A percentile compares a stretch with the other conserved stretches of the same genome.
phyloP scores from a whole-genome alignment of 768 basidiomycete species.

The Tricholomella constricta region DNA sequence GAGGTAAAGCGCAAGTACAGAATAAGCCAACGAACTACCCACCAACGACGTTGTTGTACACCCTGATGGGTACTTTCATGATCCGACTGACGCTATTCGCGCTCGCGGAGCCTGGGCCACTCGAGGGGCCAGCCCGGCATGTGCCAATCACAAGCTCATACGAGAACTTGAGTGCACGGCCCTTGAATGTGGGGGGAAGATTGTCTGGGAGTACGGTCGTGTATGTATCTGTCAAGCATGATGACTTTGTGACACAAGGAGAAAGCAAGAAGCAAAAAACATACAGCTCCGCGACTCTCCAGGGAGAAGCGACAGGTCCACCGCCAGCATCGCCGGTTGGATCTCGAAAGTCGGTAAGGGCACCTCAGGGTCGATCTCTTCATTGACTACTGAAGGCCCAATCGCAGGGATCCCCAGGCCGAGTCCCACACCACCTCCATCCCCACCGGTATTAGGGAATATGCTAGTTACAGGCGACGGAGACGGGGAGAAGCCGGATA shows the following conservation, averaged over 20 bases:
- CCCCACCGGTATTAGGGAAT: constrained; percentile 6
- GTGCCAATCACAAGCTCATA: constrained; percentile 92
- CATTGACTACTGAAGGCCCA: constrained; percentile 25
- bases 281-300: constrained; percentile 84
- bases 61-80: constrained; percentile 88
- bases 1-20: background rate
- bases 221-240: constrained; percentile 66
- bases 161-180: constrained; percentile 80
- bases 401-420: constrained; percentile 21
- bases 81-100: constrained; percentile 65
- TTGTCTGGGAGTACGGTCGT: constrained; percentile 71
- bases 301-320: constrained; percentile 80
- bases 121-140: constrained; percentile 58
- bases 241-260: too few relatives aligned
- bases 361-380: constrained; percentile 58
- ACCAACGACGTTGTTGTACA: constrained; percentile 90
- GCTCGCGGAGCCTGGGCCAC: constrained; percentile 34
- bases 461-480: constrained; percentile 16
- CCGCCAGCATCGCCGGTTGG: constrained; percentile 84
- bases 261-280: too few relatives aligned
- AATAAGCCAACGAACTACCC: constrained; percentile 28
- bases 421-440: constrained; percentile 18
- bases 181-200: constrained; percentile 89
- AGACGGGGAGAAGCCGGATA: constrained; percentile 9
- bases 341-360: constrained; percentile 86